phyloP scores from a whole-genome alignment of 495 filamentous ascomycete genomes.

The Penicillium chermesinum region DNA sequence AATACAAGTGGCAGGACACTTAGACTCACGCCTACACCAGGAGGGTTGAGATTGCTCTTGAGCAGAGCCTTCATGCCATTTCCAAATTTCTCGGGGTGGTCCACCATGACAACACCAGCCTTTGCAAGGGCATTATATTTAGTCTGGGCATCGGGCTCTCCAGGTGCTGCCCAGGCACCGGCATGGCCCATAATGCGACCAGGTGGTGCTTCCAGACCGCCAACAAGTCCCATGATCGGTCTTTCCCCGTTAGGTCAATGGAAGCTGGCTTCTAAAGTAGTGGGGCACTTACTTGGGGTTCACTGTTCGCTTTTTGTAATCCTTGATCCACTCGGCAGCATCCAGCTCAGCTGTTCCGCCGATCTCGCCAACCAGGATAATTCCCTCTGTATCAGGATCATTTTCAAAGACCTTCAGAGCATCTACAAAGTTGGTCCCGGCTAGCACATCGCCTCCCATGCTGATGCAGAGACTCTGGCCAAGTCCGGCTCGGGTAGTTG shows the following conservation, averaged over 20 bases:
- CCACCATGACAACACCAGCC: slow-evolving; percentile 70
- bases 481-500: slow-evolving; percentile 72
- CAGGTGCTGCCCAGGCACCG: slow-evolving; percentile 66
- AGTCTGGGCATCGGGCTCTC: slow-evolving; percentile 57
- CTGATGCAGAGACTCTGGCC: slow-evolving; percentile 85
- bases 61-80: slow-evolving; percentile 60
- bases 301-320: slow-evolving; percentile 53
- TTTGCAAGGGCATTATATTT: slow-evolving; percentile 66
- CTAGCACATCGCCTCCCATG: slow-evolving; percentile 80
- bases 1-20: no score
- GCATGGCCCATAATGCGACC: slow-evolving; percentile 86
- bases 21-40: slow-evolving; percentile 27
- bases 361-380: slow-evolving; percentile 80
- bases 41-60: slow-evolving; percentile 14
- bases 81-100: slow-evolving; percentile 79
- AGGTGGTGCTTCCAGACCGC: slow-evolving; percentile 58
- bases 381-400: slow-evolving; percentile 73
- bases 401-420: slow-evolving; percentile 67
- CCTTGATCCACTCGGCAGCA: slow-evolving; percentile 73
- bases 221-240: slow-evolving; percentile 75
- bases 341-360: slow-evolving; percentile 78
- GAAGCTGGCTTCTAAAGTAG: neutral
- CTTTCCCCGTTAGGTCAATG: slow-evolving; percentile 32
- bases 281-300: slow-evolving; percentile 62
- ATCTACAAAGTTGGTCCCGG: slow-evolving; percentile 78